These are phyloP conservation scores for Noccaea caerulescens DNA, from an alignment of 345 rosid species.

Conservation along the genomic window DNA sequence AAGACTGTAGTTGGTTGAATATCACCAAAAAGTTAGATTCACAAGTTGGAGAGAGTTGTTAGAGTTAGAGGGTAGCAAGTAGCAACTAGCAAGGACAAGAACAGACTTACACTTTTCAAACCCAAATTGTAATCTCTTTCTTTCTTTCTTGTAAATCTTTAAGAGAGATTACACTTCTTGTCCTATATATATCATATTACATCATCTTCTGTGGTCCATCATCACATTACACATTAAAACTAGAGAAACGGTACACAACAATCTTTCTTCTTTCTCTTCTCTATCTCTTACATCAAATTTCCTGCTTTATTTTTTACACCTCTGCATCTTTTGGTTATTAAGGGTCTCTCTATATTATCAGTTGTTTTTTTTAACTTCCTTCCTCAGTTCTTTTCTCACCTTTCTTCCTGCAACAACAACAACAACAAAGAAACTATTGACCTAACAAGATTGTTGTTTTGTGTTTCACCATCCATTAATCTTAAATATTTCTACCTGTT, in stretches of 20 bases:
- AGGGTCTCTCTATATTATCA: constrained; percentile 41
- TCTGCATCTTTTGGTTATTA: constrained; percentile 38
- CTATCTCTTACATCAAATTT: constrained; percentile 41
- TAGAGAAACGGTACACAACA: constrained; percentile 45
- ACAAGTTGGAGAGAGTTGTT: constrained; percentile 36
- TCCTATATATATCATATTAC: constrained; percentile 45
- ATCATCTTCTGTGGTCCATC: constrained; percentile 46
- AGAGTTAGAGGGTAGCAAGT: constrained; percentile 39
- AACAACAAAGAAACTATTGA: constrained; percentile 1
- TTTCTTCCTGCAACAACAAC: constrained; percentile 36
- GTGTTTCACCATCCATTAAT: constrained; percentile 9
- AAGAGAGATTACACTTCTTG: constrained; percentile 44
- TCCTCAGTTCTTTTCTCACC: constrained; percentile 29
- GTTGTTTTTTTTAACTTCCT: constrained; percentile 28
- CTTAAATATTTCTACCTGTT: constrained; percentile 37
- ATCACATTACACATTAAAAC: constrained; percentile 45
- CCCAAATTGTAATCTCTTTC: constrained; percentile 37
- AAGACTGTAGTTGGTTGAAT: constrained; percentile 17
- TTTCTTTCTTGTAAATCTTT: constrained; percentile 19
- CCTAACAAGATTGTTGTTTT: constrained; percentile 2
- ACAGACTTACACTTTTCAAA: constrained; percentile 34
- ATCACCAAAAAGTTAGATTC: constrained; percentile 8
- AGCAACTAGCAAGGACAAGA: constrained; percentile 37
- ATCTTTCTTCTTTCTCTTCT: constrained; percentile 36
- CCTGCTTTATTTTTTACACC: constrained; percentile 41